Evolutionary conservation across 2,329 filamentous ascomycete species (phyloP), one percentile per base, ranked within the genome.

Genomic region (Rhynchosporium secalis): DNA sequence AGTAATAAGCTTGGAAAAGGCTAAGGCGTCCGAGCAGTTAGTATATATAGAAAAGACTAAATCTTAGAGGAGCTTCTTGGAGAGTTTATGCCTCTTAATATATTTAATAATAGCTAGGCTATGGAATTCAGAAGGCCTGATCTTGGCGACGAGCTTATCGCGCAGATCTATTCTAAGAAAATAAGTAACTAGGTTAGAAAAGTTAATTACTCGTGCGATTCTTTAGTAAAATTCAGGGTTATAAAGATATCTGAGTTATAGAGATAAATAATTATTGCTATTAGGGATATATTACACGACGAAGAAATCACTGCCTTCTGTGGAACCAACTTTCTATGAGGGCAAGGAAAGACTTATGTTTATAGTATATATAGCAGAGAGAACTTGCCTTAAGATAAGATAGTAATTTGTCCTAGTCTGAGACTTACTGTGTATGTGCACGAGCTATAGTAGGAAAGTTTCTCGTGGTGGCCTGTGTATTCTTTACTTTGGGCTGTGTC

Each of bases 71-170:
- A 62, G 36, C 46, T 59, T 58, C 56, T 58, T 28, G 48, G 61
- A 58, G 61, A 62, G 47, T 36, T 62, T 10, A 31, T 62, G 45
- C 45, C 45, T 47, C 45, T 47, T 47, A 20, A 47, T 20, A 47
- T 20, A 29, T 47, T 47, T 47, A 47, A 47, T 47, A 8, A 47
- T 47, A 8, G 45, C 45, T 63, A 33, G 61, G 12, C 49, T 56
- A 63, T 63, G n/a, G 51, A 63, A 40, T 56, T 63, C 13, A 60
- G 10, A 45, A 63, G 56, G 56, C 49, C 56, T n/a, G 51, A 63
- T 63, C 43, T 59, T 33, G 33, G 60, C 31, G 43, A 56, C 33
- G 26, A 59, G 56, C 61, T 56, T 60, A 45, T 63, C 26, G 61
- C 61, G 58, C 26, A 63, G 43, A 59, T 63, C n/a, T 60, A 63